Evolutionary conservation across 306 rosid genomes (phyloP).

Genomic region (Betula pendula): DNA sequence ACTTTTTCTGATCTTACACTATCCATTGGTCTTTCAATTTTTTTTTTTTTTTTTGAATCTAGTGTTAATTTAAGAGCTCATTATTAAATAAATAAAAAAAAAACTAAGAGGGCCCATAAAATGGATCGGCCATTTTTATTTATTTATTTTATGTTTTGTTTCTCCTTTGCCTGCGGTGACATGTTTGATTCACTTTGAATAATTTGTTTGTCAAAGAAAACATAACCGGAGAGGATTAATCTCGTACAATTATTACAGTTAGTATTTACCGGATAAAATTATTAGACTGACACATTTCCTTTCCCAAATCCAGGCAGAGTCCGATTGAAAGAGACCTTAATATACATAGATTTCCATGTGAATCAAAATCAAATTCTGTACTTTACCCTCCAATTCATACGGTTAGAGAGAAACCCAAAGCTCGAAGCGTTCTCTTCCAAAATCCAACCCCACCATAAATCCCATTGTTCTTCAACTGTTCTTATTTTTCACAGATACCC

Average conservation of each 20-base stretch:
- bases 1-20: too few species aligned
- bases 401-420: background rate
- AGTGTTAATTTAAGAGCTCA: too few species aligned
- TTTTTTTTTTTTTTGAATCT: too few species aligned
- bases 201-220: too few species aligned
- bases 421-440: conserved; percentile 13
- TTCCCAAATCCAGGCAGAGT: conserved; percentile 5
- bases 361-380: background rate
- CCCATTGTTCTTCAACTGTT: background rate
- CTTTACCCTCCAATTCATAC: background rate
- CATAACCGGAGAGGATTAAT: background rate
- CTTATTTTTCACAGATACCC: conserved; percentile 15
- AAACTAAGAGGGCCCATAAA: too few species aligned
- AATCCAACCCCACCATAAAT: conserved; percentile 19
- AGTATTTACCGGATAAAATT: background rate
- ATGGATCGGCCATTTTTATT: too few species aligned
- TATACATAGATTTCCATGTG: background rate
- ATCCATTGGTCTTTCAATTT: too few species aligned
- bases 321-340: conserved; percentile 4
- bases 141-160: too few species aligned
- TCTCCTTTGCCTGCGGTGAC: too few species aligned
- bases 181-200: too few species aligned
- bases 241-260: background rate
- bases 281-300: background rate
- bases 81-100: too few species aligned